Conservation (phyloP, 2,329 filamentous ascomycete genomes). For the Nemania abortiva region DNA sequence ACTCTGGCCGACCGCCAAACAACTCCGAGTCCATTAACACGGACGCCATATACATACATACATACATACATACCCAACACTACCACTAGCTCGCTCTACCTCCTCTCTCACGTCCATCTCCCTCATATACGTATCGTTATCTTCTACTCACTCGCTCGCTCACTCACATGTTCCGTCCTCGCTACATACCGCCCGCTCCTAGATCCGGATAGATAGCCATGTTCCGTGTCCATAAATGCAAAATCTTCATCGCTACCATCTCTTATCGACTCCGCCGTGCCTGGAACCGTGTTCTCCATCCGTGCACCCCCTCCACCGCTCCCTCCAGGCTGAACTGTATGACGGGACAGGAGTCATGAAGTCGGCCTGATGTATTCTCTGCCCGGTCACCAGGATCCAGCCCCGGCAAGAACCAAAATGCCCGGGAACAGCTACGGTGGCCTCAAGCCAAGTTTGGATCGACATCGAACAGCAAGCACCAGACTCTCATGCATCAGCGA, state of each 20-base stretch:
- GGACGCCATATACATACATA: too few relatives aligned
- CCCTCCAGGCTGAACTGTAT: constrained; percentile 31
- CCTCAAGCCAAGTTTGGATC: constrained; percentile 11
- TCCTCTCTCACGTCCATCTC: not conserved
- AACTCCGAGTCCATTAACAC: too few relatives aligned
- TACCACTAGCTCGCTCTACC: too few relatives aligned
- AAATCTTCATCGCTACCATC: constrained; percentile 41
- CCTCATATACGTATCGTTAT: not conserved
- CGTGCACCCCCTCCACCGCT: constrained; percentile 34
- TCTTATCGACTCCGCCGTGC: constrained; percentile 31
- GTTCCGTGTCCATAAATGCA: constrained; percentile 40
- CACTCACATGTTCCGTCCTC: not conserved
- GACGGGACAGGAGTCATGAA: constrained; percentile 39
- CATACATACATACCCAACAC: too few relatives aligned
- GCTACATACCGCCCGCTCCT: constrained; percentile 6
- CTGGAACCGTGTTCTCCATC: constrained; percentile 34
- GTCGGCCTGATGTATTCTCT: constrained; percentile 38
- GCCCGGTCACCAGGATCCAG: constrained; percentile 33
- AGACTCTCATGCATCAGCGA: constrained; percentile 37
- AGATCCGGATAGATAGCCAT: constrained; percentile 38
- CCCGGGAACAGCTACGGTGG: constrained; percentile 33
- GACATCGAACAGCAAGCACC: constrained; percentile 22
- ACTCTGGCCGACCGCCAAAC: too few relatives aligned
- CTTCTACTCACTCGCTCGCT: not conserved
- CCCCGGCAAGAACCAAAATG: constrained; percentile 29